Percentiles rank a stretch among this genome's conserved stretches.
Evolutionary conservation across 1,284 basidiomycete genomes (phyloP).

Genomic region (Caloboletus firmus): DNA sequence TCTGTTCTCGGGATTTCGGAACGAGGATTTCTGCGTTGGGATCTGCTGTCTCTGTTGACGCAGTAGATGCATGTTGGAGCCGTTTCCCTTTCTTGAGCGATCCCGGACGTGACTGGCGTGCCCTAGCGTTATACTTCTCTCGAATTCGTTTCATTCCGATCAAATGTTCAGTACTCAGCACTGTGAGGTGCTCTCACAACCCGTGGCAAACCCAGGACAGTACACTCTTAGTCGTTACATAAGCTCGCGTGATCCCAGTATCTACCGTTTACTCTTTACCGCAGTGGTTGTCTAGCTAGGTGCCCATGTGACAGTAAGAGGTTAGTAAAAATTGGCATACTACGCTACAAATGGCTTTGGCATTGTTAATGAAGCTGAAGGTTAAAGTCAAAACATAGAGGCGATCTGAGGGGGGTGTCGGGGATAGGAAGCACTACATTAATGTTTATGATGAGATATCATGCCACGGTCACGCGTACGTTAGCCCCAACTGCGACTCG

Average conservation of each 20-base stretch:
- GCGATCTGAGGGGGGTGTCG: no score
- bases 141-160: constrained; percentile 37
- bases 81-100: constrained; percentile 52
- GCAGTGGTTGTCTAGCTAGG: no score
- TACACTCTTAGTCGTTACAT: constrained; percentile 1
- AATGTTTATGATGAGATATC: no score
- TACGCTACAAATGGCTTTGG: no score
- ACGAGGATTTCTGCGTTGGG: constrained; percentile 60
- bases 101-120: constrained; percentile 57
- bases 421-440: no score
- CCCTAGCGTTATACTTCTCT: constrained; percentile 59
- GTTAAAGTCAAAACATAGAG: no score
- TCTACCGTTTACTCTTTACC: no score
- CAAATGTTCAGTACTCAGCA: neutral
- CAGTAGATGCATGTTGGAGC: constrained; percentile 18
- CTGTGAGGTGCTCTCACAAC: neutral
- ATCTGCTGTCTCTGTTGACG: constrained; percentile 36
- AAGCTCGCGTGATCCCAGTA: neutral
- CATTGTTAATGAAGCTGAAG: no score
- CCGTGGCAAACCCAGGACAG: neutral
- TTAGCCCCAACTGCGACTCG: no score
- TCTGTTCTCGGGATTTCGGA: constrained; percentile 61
- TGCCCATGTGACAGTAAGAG: no score
- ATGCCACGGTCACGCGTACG: no score
- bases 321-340: no score